Base-by-base conservation (phyloP, 1,284 basidiomycete species). In the Agroathelia rolfsii region DNA sequence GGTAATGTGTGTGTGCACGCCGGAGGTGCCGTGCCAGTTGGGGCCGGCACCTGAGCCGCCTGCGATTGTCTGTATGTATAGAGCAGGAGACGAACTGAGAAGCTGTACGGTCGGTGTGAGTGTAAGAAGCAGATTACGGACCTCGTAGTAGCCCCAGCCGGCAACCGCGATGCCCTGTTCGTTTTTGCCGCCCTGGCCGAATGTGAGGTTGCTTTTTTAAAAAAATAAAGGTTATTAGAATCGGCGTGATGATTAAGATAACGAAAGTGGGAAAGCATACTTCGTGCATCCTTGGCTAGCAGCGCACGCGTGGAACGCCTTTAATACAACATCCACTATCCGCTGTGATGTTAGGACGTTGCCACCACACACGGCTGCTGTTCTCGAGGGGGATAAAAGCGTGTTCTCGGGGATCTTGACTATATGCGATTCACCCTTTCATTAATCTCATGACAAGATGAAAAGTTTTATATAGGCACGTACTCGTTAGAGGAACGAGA, bases 141-240 rank as follows among this genome's bases (percentile, higher is more conserved):
- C 85, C 66, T 95, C 92, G 53, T 95, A 95, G 58, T 94, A 95
- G 1, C 93, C 93, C 79, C 88, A 96, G 11, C 92, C 92, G 24
- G 77, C 71, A 40, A 71, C 66, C 43, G 70, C 72, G 27, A 74
- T 75, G 0, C 87, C 90, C 30, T 85, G 68, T 43, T 74, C 73
- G 50, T 86, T 79, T 53, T 90, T 90, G 4, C 89, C 89, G 14
- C 87, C 89, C 0, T 76, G 66, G 8, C 89, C 89, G 49, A 96
- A 97, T 0, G 93, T 96, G 28, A 97, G 60, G 51, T 92, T 94
- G 52, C 83, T 84, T 41, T 44, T 37, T 42, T 44, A 48, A 35
- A 39, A 33, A 39, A 42, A 41, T 29, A 42, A 24, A 48, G 35
- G 30, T 14, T 5, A 27, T 24, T 12, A 28, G 15, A 19, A 28